phyloP scores from a whole-genome alignment of 2,329 filamentous ascomycete species.

The Neonectria sp. region DNA sequence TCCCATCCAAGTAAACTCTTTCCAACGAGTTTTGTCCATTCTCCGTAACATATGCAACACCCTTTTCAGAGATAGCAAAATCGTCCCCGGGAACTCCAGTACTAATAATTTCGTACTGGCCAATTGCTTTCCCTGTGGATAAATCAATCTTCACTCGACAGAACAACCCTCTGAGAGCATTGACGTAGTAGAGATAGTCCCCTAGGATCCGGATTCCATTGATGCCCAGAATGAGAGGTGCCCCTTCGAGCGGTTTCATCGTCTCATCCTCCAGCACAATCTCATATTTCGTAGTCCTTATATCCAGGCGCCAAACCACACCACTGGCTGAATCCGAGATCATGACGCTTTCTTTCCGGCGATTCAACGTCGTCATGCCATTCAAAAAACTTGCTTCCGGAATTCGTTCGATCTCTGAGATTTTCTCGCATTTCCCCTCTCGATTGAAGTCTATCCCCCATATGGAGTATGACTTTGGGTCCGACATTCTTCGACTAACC shows the following conservation, averaged over 20 bases:
- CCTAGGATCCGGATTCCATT: conserved; percentile 2
- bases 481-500: conserved; percentile 1
- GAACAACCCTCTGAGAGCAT: background rate
- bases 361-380: background rate
- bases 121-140: background rate
- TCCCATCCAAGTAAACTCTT: conserved; percentile 3
- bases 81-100: background rate
- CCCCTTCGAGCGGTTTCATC: background rate
- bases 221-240: background rate
- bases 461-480: conserved; percentile 2
- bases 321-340: background rate
- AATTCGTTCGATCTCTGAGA: background rate
- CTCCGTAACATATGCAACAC: conserved; percentile 1
- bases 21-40: conserved; percentile 1
- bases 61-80: background rate
- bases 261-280: background rate
- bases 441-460: background rate
- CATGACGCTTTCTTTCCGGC: background rate
- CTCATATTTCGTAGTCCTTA: background rate
- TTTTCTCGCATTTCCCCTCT: background rate
- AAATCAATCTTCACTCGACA: background rate
- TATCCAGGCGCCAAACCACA: background rate
- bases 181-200: conserved; percentile 7
- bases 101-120: background rate
- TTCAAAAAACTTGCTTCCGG: background rate